Conservation (phyloP, 2,329 filamentous ascomycete species). For the Sphaerulina musiva region DNA sequence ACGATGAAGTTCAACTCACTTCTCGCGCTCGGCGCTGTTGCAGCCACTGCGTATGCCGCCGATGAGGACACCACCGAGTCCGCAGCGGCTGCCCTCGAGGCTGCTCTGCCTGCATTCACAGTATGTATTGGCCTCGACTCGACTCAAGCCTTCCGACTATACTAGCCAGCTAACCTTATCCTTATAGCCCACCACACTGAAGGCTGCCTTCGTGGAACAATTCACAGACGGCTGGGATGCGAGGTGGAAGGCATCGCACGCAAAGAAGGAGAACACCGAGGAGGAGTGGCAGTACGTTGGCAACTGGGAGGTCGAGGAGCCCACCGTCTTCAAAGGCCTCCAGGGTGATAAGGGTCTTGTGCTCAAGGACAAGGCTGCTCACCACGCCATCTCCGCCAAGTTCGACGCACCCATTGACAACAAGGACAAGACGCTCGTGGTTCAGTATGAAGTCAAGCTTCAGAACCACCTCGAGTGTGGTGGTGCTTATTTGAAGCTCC, state of each 20-base stretch:
- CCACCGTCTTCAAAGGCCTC: constrained; percentile 80
- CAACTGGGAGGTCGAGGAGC: constrained; percentile 96
- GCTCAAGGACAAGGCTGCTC: constrained; percentile 93
- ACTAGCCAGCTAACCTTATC: background rate
- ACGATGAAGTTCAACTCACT: constrained; percentile 16
- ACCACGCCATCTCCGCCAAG: constrained; percentile 98
- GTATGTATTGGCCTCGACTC: constrained; percentile 11
- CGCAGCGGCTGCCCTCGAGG: constrained; percentile 14
- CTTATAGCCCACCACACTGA: constrained; percentile 72
- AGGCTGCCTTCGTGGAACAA: constrained; percentile 95
- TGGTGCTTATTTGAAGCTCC: constrained; percentile 98
- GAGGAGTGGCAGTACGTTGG: constrained; percentile 94
- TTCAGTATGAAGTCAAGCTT: constrained; percentile 99
- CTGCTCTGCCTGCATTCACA: constrained; percentile 20
- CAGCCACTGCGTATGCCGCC: constrained; percentile 15
- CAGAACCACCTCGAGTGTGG: constrained; percentile 96
- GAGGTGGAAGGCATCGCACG: constrained; percentile 89
- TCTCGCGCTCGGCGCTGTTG: constrained; percentile 12
- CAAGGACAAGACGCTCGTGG: constrained; percentile 93
- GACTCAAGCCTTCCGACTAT: background rate
- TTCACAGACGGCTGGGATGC: constrained; percentile 95
- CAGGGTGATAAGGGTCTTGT: constrained; percentile 94
- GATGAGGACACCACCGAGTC: constrained; percentile 13
- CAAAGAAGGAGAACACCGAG: constrained; percentile 90
- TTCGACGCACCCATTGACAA: constrained; percentile 95